Evolutionary conservation across 2,329 filamentous ascomycete genomes (phyloP), one percentile per base, ranked within the genome.

Genomic region (Verticillium nubilum): DNA sequence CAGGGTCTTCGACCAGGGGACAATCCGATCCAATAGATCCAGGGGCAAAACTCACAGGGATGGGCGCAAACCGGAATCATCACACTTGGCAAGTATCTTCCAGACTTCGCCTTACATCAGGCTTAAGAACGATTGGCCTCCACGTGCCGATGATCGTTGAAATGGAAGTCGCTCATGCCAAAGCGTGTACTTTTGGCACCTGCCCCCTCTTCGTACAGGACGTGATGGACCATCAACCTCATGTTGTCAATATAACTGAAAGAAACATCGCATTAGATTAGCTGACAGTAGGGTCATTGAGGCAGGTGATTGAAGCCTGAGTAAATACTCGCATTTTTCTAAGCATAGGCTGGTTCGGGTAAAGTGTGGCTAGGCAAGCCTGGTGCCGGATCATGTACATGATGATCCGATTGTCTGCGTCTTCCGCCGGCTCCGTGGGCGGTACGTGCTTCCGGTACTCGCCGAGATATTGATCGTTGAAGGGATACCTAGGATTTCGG

Each of bases 341-440:
- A 15, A 19, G 33, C 33, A 37, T 37, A 5, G 33, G 33, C 4
- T 37, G 33, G 33, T 64, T 57, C 3, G 63, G 60, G 37, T 68
- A 65, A 19, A 67, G 58, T 7, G 64, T 58, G 5, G 67, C 66
- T 27, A 69, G 59, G 15, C 68, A 29, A 9, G 66, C 62, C 59
- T 68, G 66, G 33, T 64, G 61, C 52, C 64, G 64, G 57, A 69
- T 59, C 56, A 65, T 64, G 50, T 71, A 71, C 19, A 71, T 65
- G 19, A 62, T 63, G 54, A 69, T 69, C 5, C 69, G 64, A 35
- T 59, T 65, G 57, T 72, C 67, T 33, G 66, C 66, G 54, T 72
- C 67, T 52, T 68, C 67, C 37, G 59, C 60, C 2, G 69, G 69
- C 54, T 69, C 65, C 1, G 69, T 71, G 17, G 63, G 62, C 1